Percentiles rank a stretch among this genome's conserved stretches.
Conservation (phyloP, 768 basidiomycete species). For the Dendrothele bispora region DNA sequence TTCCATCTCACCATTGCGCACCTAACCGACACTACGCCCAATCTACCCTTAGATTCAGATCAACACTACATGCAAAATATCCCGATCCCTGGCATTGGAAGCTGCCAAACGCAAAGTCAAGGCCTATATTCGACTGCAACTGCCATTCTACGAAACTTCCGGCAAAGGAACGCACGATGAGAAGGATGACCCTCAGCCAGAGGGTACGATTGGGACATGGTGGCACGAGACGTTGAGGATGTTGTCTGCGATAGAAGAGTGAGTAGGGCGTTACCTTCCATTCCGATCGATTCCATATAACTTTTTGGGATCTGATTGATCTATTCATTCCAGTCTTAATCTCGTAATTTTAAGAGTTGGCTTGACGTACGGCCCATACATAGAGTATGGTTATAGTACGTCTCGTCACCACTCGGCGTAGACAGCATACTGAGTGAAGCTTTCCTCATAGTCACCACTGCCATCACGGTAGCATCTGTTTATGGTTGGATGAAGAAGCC, state of each 20-base stretch:
- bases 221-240: slow-evolving; percentile 85
- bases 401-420: slow-evolving; percentile 7
- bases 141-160: slow-evolving; percentile 75
- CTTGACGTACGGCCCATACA: slow-evolving; percentile 81
- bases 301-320: slow-evolving; percentile 14
- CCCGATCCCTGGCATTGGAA: slow-evolving; percentile 69
- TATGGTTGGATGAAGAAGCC: slow-evolving; percentile 83
- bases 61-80: slow-evolving; percentile 67
- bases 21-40: neutral
- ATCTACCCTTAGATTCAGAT: slow-evolving; percentile 63
- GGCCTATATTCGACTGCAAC: slow-evolving; percentile 76
- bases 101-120: slow-evolving; percentile 78
- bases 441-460: slow-evolving; percentile 54
- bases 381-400: slow-evolving; percentile 67
- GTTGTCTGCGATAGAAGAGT: slow-evolving; percentile 75
- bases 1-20: slow-evolving; percentile 3
- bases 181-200: slow-evolving; percentile 73
- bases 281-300: slow-evolving; percentile 4
- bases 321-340: slow-evolving; percentile 58
- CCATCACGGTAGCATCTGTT: slow-evolving; percentile 73
- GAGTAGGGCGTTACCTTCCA: slow-evolving; percentile 25
- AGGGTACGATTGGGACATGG: slow-evolving; percentile 73
- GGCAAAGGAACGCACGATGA: slow-evolving; percentile 67
- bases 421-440: neutral
- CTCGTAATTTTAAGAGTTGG: slow-evolving; percentile 77